Conservation (phyloP, 2,329 filamentous ascomycete genomes). For the Sporothrix sp. region DNA sequence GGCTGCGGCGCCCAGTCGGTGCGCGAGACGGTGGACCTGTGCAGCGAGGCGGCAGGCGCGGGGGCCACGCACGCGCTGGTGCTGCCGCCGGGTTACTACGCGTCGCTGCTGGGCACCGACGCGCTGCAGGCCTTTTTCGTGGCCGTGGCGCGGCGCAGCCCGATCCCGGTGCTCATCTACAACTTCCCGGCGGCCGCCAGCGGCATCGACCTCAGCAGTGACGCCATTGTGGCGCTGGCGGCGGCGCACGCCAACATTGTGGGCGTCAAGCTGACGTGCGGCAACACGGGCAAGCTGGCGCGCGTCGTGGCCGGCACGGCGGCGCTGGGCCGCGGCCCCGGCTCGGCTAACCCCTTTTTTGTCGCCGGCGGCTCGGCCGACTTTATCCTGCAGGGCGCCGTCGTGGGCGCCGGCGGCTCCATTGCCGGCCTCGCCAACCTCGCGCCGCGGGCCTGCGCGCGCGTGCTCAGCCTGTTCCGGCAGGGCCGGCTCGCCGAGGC, state of each 20-base stretch:
- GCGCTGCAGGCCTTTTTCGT: slow-evolving; percentile 52
- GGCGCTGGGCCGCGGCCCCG: background rate
- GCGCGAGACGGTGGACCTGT: slow-evolving; percentile 55
- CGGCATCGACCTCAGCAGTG: slow-evolving; percentile 49
- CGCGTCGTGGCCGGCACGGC: slow-evolving; percentile 37
- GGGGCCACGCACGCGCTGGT: slow-evolving; percentile 60
- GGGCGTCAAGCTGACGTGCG: slow-evolving; percentile 54
- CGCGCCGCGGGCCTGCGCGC: slow-evolving; percentile 49
- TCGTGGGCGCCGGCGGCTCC: slow-evolving; percentile 61
- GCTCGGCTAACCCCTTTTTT: slow-evolving; percentile 39
- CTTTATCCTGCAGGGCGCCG: slow-evolving; percentile 60
- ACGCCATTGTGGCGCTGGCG: slow-evolving; percentile 43
- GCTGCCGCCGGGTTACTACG: slow-evolving; percentile 61
- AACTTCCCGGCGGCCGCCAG: slow-evolving; percentile 51
- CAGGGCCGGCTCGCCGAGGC: slow-evolving; percentile 51
- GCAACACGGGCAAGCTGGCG: slow-evolving; percentile 52
- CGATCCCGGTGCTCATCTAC: slow-evolving; percentile 52
- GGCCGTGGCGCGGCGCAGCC: slow-evolving; percentile 47
- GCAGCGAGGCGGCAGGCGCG: slow-evolving; percentile 50
- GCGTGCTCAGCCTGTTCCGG: slow-evolving; percentile 50
- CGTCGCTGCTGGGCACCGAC: slow-evolving; percentile 46
- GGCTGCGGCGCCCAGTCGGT: slow-evolving; percentile 60
- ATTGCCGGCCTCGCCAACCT: slow-evolving; percentile 65
- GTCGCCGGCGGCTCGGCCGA: slow-evolving; percentile 65
- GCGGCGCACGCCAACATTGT: slow-evolving; percentile 47